Evolutionary conservation across 2,329 filamentous ascomycete genomes (phyloP).

Genomic region (Xylaria hypoxylon): DNA sequence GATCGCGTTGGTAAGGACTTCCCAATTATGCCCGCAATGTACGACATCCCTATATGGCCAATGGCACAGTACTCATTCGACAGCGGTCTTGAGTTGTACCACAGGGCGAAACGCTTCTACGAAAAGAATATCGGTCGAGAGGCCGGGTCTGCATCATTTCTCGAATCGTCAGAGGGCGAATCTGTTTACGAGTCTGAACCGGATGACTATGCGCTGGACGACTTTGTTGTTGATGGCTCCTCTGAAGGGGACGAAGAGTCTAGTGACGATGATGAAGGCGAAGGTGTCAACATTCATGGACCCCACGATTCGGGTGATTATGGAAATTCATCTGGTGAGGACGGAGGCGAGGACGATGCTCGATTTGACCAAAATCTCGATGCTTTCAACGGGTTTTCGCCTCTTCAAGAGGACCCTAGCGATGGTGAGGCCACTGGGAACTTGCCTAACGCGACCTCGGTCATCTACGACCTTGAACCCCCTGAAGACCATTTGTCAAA

Average conservation of each 20-base stretch:
- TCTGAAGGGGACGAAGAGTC: conserved; percentile 28
- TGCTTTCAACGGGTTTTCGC: conserved; percentile 45
- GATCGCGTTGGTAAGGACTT: neutral
- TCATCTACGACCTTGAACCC: conserved; percentile 42
- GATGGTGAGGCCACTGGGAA: conserved; percentile 27
- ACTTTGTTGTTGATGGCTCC: conserved; percentile 35
- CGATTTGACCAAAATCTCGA: conserved; percentile 36
- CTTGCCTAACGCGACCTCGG: conserved; percentile 36
- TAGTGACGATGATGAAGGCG: conserved; percentile 42
- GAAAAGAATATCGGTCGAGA: conserved; percentile 22
- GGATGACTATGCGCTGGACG: conserved; percentile 46
- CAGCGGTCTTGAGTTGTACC: neutral
- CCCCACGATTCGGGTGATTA: conserved; percentile 9
- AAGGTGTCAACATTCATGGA: conserved; percentile 44
- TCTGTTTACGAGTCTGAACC: conserved; percentile 27
- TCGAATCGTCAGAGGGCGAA: conserved; percentile 18
- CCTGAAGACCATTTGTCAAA: conserved; percentile 31
- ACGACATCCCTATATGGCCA: conserved; percentile 18
- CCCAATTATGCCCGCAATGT: neutral
- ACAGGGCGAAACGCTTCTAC: conserved; percentile 26
- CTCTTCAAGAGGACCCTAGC: conserved; percentile 37
- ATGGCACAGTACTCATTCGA: conserved; percentile 23
- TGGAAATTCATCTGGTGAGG: conserved; percentile 4
- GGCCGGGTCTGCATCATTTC: conserved; percentile 1
- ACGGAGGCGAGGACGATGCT: conserved; percentile 25